Conservation (phyloP, 257 asterid genomes). For the Fraxinus pennsylvanica region DNA sequence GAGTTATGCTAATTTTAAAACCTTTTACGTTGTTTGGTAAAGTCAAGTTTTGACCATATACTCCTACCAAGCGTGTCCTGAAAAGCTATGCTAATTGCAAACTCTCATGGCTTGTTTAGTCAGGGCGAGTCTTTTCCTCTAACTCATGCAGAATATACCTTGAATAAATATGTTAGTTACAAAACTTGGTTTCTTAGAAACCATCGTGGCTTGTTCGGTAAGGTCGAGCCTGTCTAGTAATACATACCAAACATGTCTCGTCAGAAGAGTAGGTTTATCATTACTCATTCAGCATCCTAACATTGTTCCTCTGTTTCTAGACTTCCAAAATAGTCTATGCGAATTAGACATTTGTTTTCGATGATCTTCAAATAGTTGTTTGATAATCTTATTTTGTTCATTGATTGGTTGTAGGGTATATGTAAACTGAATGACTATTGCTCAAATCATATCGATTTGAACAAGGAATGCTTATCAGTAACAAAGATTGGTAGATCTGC, state of each 20-base stretch:
- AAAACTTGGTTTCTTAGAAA: no score
- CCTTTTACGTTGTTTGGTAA: no score
- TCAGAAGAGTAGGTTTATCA: not conserved
- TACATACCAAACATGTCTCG: not conserved
- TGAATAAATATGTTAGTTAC: not conserved
- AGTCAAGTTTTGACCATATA: no score
- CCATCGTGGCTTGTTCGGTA: no score
- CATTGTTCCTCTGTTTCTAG: not conserved
- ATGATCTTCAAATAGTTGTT: not conserved
- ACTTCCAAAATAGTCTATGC: not conserved
- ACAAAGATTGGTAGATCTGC: not conserved
- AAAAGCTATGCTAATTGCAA: not conserved
- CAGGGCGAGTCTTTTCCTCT: not conserved
- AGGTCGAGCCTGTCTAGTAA: not conserved
- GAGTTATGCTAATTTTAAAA: not conserved
- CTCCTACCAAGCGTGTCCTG: no score
- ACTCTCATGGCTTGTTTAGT: not conserved
- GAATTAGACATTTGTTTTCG: not conserved
- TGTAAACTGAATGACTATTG: constrained; percentile 26
- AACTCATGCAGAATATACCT: not conserved
- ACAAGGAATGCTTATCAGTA: constrained; percentile 4
- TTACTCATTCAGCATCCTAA: not conserved
- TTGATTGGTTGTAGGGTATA: constrained; percentile 32
- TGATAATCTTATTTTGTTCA: not conserved
- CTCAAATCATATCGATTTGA: not conserved